Conservation (phyloP, 352 stramenopile genomes). For the Aphanomyces invadans region DNA sequence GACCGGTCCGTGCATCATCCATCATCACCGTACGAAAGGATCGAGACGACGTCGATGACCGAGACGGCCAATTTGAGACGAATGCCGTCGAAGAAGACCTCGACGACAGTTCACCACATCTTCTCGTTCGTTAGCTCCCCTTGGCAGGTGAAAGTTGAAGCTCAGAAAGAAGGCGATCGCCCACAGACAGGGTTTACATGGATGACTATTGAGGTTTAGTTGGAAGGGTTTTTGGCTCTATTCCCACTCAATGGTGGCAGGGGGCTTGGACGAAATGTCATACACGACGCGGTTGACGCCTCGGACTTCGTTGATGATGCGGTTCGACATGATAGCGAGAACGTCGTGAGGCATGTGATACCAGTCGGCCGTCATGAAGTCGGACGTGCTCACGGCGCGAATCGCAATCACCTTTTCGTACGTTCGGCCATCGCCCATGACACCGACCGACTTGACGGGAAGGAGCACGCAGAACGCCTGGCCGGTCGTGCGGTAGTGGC, state of each 20-base stretch:
- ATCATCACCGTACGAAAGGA: no score
- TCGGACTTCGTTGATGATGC: slow-evolving; percentile 98
- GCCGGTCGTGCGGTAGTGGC: slow-evolving; percentile 97
- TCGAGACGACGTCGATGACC: no score
- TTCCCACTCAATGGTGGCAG: slow-evolving; percentile 99
- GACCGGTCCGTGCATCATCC: no score
- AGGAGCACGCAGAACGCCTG: slow-evolving; percentile 98
- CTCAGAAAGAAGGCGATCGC: no score
- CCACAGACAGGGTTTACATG: no score
- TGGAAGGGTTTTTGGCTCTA: slow-evolving; percentile 37
- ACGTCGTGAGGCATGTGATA: slow-evolving; percentile 99
- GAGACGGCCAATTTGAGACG: no score
- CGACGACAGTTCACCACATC: no score
- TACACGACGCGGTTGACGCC: slow-evolving; percentile 99
- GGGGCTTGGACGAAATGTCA: slow-evolving; percentile 99
- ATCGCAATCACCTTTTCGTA: slow-evolving; percentile 96
- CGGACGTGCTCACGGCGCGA: slow-evolving; percentile 96
- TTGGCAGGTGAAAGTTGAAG: no score
- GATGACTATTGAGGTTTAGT: slow-evolving; percentile 4
- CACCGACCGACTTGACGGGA: slow-evolving; percentile 95
- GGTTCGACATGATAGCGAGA: slow-evolving; percentile 94
- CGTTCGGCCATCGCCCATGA: slow-evolving; percentile 97
- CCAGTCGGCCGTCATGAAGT: slow-evolving; percentile 99
- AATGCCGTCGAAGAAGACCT: no score
- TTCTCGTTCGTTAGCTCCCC: no score